These are phyloP conservation scores for Arthromyces matolae DNA, from an alignment of 768 basidiomycete species.

Conservation along the genomic window DNA sequence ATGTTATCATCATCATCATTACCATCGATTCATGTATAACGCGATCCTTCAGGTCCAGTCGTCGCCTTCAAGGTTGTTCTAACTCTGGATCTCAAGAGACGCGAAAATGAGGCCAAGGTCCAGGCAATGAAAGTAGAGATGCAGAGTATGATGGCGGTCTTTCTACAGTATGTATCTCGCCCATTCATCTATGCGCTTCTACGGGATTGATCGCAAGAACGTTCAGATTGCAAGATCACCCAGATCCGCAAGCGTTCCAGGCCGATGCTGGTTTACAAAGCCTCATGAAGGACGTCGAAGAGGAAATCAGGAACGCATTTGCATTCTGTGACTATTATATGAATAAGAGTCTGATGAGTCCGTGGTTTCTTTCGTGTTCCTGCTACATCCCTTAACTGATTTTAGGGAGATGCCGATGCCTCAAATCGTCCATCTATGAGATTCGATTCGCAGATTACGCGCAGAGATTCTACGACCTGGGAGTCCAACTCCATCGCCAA, in stretches of 20 bases:
- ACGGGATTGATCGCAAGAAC: too few relatives aligned
- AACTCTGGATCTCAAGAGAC: not conserved
- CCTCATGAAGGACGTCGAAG: not conserved
- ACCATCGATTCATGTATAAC: not conserved
- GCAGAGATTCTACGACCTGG: not conserved
- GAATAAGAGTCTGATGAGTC: not conserved
- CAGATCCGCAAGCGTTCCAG: too few relatives aligned
- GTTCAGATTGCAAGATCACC: too few relatives aligned
- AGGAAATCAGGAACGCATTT: not conserved
- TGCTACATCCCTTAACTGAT: not conserved
- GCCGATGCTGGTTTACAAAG: too few relatives aligned
- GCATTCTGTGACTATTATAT: not conserved
- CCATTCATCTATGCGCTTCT: not conserved
- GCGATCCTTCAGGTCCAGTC: not conserved
- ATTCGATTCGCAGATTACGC: not conserved
- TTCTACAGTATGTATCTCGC: not conserved
- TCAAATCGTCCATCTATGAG: not conserved
- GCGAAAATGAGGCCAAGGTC: too few relatives aligned
- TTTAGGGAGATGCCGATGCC: not conserved
- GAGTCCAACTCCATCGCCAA: not conserved
- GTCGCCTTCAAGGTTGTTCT: not conserved
- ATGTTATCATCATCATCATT: not conserved
- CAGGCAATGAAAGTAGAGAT: not conserved
- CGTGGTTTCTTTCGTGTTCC: not conserved
- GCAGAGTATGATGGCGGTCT: not conserved